Evolutionary conservation across 73 alveolate genomes (phyloP).

Genomic region (Paramecium biaurelia): DNA sequence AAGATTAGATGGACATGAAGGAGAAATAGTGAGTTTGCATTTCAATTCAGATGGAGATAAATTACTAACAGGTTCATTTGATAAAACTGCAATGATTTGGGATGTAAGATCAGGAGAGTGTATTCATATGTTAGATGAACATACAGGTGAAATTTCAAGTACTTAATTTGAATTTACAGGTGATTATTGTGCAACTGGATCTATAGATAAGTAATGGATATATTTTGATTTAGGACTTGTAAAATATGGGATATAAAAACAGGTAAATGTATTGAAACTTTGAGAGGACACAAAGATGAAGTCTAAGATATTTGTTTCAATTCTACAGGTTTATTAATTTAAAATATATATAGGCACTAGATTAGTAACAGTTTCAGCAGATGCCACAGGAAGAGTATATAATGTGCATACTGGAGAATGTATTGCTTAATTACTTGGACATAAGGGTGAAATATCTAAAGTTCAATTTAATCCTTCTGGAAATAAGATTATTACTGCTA

Average conservation of each 20-base stretch:
- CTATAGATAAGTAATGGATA: constrained; percentile 79
- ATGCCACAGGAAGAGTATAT: constrained; percentile 93
- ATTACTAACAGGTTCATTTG: constrained; percentile 98
- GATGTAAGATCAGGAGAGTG: constrained; percentile 98
- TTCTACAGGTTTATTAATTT: background rate
- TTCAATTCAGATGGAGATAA: constrained; percentile 99
- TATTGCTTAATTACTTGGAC: constrained; percentile 79
- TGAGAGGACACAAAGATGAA: constrained; percentile 98
- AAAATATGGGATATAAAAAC: constrained; percentile 99
- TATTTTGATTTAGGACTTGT: constrained; percentile 75
- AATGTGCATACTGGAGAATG: constrained; percentile 91
- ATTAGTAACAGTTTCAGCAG: constrained; percentile 98
- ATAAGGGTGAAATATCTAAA: constrained; percentile 93
- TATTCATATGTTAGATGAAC: constrained; percentile 94
- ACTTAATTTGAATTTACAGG: constrained; percentile 98
- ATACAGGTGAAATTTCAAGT: constrained; percentile 94
- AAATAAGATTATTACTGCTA: constrained; percentile 95
- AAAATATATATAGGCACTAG: constrained; percentile 82
- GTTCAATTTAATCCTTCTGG: constrained; percentile 98
- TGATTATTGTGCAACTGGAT: constrained; percentile 94
- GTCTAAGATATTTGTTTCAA: constrained; percentile 60
- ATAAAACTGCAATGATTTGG: constrained; percentile 99
- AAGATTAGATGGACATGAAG: constrained; percentile 92
- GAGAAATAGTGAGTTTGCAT: constrained; percentile 97
- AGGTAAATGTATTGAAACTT: constrained; percentile 96